Evolutionary conservation across 768 basidiomycete species (phyloP).

Genomic region (Termitomyces bulborhizus): DNA sequence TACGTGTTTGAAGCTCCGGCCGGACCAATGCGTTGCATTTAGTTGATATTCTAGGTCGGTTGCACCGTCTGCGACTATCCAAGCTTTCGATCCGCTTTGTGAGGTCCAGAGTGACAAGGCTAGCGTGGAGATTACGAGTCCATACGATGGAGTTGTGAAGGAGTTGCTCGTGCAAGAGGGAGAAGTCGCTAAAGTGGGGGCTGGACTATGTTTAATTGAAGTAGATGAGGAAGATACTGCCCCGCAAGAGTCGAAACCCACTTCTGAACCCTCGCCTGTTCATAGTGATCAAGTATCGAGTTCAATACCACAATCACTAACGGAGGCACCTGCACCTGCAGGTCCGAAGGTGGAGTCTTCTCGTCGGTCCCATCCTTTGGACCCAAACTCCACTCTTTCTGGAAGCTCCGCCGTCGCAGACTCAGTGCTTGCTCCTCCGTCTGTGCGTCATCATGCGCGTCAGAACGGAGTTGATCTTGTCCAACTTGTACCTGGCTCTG

Average conservation of each 20-base stretch:
- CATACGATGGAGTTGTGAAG: constrained; percentile 71
- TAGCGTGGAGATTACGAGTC: constrained; percentile 85
- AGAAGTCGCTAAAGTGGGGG: constrained; percentile 78
- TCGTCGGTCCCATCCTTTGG: constrained; percentile 51
- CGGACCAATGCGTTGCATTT: constrained; percentile 11
- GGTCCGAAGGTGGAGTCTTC: constrained; percentile 1
- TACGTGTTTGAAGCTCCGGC: constrained; percentile 32
- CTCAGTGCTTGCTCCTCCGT: constrained; percentile 61
- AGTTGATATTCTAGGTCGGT: constrained; percentile 48
- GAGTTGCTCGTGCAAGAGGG: constrained; percentile 75
- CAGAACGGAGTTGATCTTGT: constrained; percentile 57
- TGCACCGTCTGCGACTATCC: constrained; percentile 40
- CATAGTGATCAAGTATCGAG: constrained; percentile 7
- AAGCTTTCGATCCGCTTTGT: constrained; percentile 68
- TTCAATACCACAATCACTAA: constrained; percentile 10
- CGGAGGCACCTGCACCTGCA: constrained; percentile 1
- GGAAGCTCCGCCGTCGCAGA: constrained; percentile 17
- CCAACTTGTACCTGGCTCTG: constrained; percentile 57
- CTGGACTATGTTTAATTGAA: constrained; percentile 73
- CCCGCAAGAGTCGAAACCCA: constrained; percentile 7
- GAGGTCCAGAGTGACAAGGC: constrained; percentile 91
- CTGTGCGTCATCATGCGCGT: constrained; percentile 72
- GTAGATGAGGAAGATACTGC: constrained; percentile 53
- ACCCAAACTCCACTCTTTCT: constrained; percentile 39
- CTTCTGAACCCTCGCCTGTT: constrained; percentile 14